phyloP scores from a whole-genome alignment of 2,329 filamentous ascomycete genomes.

The Moelleriella libera region DNA sequence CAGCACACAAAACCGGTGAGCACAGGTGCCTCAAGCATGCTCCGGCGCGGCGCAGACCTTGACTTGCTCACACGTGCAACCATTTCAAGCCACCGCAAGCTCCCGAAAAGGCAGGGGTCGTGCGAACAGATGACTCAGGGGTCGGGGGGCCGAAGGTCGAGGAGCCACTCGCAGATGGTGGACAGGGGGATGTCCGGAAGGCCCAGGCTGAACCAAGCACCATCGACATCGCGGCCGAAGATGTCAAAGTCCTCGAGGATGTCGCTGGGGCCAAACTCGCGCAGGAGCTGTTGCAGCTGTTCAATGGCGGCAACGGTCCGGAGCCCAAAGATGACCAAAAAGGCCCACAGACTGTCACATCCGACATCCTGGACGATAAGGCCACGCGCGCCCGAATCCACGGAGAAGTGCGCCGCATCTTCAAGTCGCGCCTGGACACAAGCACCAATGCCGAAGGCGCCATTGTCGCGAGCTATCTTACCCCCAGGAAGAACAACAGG shows the following conservation, averaged over 20 bases:
- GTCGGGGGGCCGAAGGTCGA: not conserved
- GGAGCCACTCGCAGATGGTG: not conserved
- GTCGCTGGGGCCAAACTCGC: constrained; percentile 25
- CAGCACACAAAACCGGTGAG: constrained; percentile 6
- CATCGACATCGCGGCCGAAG: constrained; percentile 16
- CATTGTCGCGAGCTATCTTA: constrained; percentile 52
- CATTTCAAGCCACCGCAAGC: not conserved
- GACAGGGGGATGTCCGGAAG: constrained; percentile 5
- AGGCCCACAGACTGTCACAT: constrained; percentile 16
- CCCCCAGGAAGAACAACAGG: constrained; percentile 23
- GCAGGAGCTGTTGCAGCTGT: constrained; percentile 25
- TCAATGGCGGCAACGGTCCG: constrained; percentile 19
- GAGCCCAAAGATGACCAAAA: constrained; percentile 10
- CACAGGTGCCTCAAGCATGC: not conserved
- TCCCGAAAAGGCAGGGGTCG: constrained; percentile 3
- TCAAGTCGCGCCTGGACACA: constrained; percentile 65
- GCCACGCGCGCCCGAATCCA: constrained; percentile 33
- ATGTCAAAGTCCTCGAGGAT: constrained; percentile 19
- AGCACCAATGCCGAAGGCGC: constrained; percentile 43
- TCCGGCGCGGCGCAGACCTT: too few species aligned
- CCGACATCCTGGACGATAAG: constrained; percentile 29
- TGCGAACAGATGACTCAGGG: too few species aligned
- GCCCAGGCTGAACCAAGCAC: constrained; percentile 5
- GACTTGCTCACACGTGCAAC: too few species aligned
- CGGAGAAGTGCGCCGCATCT: constrained; percentile 61